Conservation (phyloP, 2,329 filamentous ascomycete genomes). For the Hymenoscyphus repandus region DNA sequence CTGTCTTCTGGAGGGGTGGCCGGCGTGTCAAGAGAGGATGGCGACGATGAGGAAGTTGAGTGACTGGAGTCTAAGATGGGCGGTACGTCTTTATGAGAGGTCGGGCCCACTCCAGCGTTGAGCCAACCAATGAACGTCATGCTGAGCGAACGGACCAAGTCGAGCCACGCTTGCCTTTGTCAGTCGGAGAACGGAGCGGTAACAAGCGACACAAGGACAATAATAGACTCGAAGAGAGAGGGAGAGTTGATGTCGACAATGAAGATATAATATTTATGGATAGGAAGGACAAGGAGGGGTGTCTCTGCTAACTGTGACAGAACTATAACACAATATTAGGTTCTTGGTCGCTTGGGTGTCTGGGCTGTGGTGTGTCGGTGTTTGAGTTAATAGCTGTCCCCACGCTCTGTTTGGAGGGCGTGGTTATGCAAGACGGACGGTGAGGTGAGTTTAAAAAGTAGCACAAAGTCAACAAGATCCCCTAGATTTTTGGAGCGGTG, state of each 20-base stretch:
- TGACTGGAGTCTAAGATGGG: conserved; percentile 3
- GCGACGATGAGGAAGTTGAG: conserved; percentile 7
- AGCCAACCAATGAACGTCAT: neutral
- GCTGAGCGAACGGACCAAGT: neutral
- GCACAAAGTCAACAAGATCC: neutral
- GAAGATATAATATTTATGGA: neutral
- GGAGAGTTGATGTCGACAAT: no score
- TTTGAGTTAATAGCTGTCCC: conserved; percentile 2
- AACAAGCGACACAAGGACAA: neutral
- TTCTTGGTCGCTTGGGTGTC: neutral
- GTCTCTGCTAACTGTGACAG: neutral
- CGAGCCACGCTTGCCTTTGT: neutral
- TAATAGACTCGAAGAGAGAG: neutral
- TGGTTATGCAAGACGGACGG: conserved; percentile 5
- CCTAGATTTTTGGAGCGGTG: conserved; percentile 1
- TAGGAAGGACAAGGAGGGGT: neutral
- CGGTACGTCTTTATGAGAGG: neutral
- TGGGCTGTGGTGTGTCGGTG: conserved; percentile 3
- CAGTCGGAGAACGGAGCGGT: neutral
- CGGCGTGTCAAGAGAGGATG: conserved; percentile 4
- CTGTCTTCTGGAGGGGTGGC: neutral
- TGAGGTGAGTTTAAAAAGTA: conserved; percentile 7
- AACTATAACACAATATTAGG: neutral
- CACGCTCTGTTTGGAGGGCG: neutral
- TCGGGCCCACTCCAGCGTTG: neutral